A percentile compares a stretch with the other conserved stretches of the same genome.
Conservation (phyloP, 768 basidiomycete species). For the Hysterangium stoloniferum region DNA sequence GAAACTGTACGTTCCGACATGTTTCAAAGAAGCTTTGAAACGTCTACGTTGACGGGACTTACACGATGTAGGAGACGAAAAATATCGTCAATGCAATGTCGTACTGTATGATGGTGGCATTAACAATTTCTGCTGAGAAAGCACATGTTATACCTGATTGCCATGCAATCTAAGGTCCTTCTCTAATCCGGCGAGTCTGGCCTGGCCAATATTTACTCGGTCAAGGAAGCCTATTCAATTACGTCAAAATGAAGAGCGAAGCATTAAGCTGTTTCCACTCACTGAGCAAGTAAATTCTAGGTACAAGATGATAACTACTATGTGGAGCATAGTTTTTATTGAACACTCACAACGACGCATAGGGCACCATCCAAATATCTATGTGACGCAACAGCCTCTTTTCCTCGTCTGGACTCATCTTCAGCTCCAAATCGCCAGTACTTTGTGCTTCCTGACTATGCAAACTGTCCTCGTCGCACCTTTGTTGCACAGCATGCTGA, state of each 20-base stretch:
- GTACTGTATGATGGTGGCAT: background rate
- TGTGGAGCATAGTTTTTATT: background rate
- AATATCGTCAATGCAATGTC: slow-evolving; percentile 18
- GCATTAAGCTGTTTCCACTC: slow-evolving; percentile 2
- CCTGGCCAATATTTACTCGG: slow-evolving; percentile 21
- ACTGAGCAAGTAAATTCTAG: slow-evolving; percentile 11
- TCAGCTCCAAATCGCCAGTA: too few relatives aligned
- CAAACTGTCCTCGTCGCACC: too few relatives aligned
- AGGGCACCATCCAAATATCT: slow-evolving; percentile 13
- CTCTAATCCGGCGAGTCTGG: slow-evolving; percentile 15
- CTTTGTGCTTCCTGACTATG: too few relatives aligned
- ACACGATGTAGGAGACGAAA: slow-evolving; percentile 25
- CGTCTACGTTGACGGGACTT: slow-evolving; percentile 15
- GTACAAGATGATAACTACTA: background rate
- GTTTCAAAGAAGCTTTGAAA: background rate
- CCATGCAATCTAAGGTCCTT: slow-evolving; percentile 14
- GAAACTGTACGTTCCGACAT: background rate
- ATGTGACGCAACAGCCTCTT: slow-evolving; percentile 14
- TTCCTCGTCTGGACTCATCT: slow-evolving; percentile 11
- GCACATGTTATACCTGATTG: slow-evolving; percentile 13
- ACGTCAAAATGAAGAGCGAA: background rate
- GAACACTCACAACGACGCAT: slow-evolving; percentile 4
- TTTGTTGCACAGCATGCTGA: too few relatives aligned
- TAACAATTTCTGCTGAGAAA: background rate
- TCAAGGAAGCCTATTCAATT: slow-evolving; percentile 14